Conservation (phyloP, 495 filamentous ascomycete species). For the Penicillium salamii region DNA sequence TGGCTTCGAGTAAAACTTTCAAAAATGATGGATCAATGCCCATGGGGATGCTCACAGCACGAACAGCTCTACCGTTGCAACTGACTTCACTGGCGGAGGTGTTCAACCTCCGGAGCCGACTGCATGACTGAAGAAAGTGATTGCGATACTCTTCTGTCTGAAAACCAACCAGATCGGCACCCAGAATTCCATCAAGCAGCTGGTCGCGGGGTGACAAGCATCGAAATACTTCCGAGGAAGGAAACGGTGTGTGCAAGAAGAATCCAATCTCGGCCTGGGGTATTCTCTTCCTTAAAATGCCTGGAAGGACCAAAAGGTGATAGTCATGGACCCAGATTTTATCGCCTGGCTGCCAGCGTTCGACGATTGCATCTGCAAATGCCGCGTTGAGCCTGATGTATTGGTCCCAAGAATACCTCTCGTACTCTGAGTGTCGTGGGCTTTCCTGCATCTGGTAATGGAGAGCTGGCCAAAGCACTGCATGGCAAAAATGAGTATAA, state of each 20-base stretch:
- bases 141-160: constrained; percentile 86
- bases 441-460: constrained; percentile 94
- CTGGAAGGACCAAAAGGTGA: constrained; percentile 77
- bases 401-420: constrained; percentile 91
- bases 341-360: constrained; percentile 82
- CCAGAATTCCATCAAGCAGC: constrained; percentile 85
- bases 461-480: constrained; percentile 82
- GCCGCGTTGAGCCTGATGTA: constrained; percentile 83
- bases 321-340: constrained; percentile 92
- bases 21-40: constrained; percentile 67
- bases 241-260: constrained; percentile 92
- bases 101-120: constrained; percentile 74
- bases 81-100: constrained; percentile 76
- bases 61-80: constrained; percentile 78
- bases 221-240: constrained; percentile 90
- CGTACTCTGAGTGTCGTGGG: constrained; percentile 90
- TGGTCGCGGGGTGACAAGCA: constrained; percentile 81
- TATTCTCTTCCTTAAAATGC: constrained; percentile 71
- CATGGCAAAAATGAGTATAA: constrained; percentile 85
- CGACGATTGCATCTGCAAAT: constrained; percentile 79
- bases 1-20: constrained; percentile 58
- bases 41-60: constrained; percentile 54
- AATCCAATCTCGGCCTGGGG: constrained; percentile 88
- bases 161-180: constrained; percentile 86
- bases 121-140: constrained; percentile 92